Conservation (phyloP, 2,329 filamentous ascomycete species). For the Pezizomycotina sp. region DNA sequence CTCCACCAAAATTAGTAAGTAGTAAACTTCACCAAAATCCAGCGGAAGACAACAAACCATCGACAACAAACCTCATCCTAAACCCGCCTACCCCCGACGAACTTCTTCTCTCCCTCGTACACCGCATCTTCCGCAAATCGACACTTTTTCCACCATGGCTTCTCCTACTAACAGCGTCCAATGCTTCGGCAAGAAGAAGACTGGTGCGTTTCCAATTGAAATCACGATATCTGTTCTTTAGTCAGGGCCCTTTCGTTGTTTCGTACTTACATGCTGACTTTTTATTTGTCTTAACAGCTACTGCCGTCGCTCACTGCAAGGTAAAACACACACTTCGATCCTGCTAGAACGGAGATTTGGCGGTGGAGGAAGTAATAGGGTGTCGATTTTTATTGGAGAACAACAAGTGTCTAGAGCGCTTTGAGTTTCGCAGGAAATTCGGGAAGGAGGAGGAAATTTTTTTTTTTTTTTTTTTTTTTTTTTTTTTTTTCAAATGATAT, state of each 20-base stretch:
- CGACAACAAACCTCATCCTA: no score
- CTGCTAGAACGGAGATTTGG: background rate
- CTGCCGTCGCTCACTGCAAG: constrained; percentile 85
- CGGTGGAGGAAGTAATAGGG: background rate
- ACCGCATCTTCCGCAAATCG: no score
- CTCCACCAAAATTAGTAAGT: no score
- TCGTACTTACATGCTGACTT: constrained; percentile 27
- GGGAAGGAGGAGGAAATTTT: constrained; percentile 5
- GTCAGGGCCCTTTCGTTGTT: constrained; percentile 26
- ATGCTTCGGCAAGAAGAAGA: constrained; percentile 99
- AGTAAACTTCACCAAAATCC: no score
- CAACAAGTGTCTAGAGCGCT: constrained; percentile 13
- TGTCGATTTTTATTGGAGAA: constrained; percentile 11
- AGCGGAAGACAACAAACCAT: no score
- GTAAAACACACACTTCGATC: constrained; percentile 36
- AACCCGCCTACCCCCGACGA: no score
- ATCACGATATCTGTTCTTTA: constrained; percentile 1
- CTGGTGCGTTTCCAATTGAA: constrained; percentile 32
- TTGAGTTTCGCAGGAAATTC: constrained; percentile 11
- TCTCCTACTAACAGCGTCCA: constrained; percentile 60
- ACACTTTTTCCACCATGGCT: constrained; percentile 47
- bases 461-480: constrained; percentile 12
- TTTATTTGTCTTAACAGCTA: constrained; percentile 38
- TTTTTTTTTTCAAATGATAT: constrained; percentile 17
- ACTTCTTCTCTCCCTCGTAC: no score